Evolutionary conservation across 208 protist genomes (phyloP), one percentile per base, ranked within the genome.

Genomic region (Trypanosoma rangeli): DNA sequence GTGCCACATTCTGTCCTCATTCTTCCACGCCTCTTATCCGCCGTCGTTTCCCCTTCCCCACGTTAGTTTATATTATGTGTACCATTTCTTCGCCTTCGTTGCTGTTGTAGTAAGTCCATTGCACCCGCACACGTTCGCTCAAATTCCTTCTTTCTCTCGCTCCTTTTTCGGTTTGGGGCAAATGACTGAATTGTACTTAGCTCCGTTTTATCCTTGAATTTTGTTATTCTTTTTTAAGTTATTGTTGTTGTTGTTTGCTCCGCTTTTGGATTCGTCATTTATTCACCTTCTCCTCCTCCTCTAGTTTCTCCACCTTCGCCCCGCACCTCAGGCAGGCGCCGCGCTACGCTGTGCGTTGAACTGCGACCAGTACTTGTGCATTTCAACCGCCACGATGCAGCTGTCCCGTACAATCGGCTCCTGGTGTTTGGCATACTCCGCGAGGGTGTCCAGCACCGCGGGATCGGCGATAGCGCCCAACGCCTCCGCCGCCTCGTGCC

Each of bases 401-500:
- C 90, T 95, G 67, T 93, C 87, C 7, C 87, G 81, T 48, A 93
- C 87, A 68, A 95, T 86, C n/a, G 79, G 79, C 80, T 93, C 90
- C 46, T 76, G 53, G 64, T 95, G 90, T 18, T 62, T 69, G 5
- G 85, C 82, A 73, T 91, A 93, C 66, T 70, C 68, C 78, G 83
- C 67, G 31, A 95, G 73, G 52, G 87, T 76, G 7, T 76, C 69
- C 50, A 92, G 70, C 54, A 80, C 82, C 53, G 54, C 67, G 5
- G 86, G 85, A 70, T 93, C 83, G n/a, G 95, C 95, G 35, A 99
- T 98, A 0, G 98, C 95, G 9, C 98, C 98, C 0, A 99, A 86
- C 2, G 98, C 98, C 86, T 99, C 98, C 12, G 98, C 98, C 20
- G 96, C 94, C 84, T 99, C 98, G 70, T 99, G 97, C 26, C 98